These are phyloP conservation scores for Trichoderma citrinoviride DNA, from an alignment of 2,329 filamentous ascomycete species.

Conservation along the genomic window DNA sequence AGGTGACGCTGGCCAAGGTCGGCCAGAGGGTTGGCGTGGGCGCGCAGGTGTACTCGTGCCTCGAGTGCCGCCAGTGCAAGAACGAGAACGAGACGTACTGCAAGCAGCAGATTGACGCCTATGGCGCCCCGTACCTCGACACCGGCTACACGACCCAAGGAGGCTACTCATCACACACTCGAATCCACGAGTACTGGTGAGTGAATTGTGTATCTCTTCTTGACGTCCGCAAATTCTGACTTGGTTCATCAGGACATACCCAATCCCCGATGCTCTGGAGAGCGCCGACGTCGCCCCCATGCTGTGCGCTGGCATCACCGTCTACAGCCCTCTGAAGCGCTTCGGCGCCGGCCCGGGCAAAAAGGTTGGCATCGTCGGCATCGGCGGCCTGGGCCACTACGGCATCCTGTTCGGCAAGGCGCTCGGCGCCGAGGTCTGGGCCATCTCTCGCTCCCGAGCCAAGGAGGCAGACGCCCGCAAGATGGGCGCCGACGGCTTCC, in stretches of 20 bases:
- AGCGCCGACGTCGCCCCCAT: constrained; percentile 68
- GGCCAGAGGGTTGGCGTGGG: constrained; percentile 60
- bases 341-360: constrained; percentile 74
- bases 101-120: constrained; percentile 45
- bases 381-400: constrained; percentile 71
- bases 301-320: constrained; percentile 81
- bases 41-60: constrained; percentile 56
- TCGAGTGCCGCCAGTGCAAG: constrained; percentile 42
- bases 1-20: constrained; percentile 47
- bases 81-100: constrained; percentile 44
- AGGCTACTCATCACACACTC: constrained; percentile 44
- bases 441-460: constrained; percentile 57
- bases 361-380: constrained; percentile 72
- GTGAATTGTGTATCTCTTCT: constrained; percentile 46
- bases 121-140: constrained; percentile 49
- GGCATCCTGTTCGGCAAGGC: constrained; percentile 68
- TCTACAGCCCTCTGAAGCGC: constrained; percentile 73
- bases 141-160: constrained; percentile 58
- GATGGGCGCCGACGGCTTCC: constrained; percentile 60
- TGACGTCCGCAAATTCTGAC: constrained; percentile 45
- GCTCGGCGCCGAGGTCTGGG: constrained; percentile 60
- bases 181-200: constrained; percentile 46
- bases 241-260: constrained; percentile 51
- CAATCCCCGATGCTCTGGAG: constrained; percentile 70
- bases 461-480: constrained; percentile 59